Base-by-base conservation (phyloP, 371 early-diverging fungal genomes). In the Syncephalastrum contaminatum region DNA sequence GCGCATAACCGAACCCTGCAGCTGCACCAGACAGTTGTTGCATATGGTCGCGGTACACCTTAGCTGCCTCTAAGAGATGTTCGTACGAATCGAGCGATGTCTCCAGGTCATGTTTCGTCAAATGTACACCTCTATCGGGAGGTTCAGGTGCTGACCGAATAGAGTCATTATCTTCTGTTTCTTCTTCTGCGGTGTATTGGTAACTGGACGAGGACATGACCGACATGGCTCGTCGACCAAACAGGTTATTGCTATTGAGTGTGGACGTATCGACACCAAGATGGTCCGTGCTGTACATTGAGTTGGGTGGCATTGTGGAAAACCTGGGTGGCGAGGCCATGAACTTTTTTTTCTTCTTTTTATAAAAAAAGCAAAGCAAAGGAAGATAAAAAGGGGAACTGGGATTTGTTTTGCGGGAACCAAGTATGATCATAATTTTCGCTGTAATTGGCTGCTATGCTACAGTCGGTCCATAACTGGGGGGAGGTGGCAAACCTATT, bases 1-100 rank as follows among this genome's bases (percentile, higher is more conserved):
- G 69, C 13, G 78, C 69, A 51, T 71, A 68, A 4, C 81, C 81
- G 61, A 81, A 78, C 42, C 59, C 64, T 25, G 81, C 81, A 19
- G 78, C 75, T 13, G 81, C 75, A 43, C 64, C 63, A 30, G 81
- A 66, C 5, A 81, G 64, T 39, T 69, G 67, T 8, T 66, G 66
- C 70, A 78, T 66, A 62, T 76, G 73, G 25, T 76, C 69, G 14
- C 78, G 72, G 45, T 78, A 81, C 43, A 70, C 60, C 45, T 75
- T 66, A 6, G 81, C 81, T 19, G 72, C 62, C 18, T 65, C 57
- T 44, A 81, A 58, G 40, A 81, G 58, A 27, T 50, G 24, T 13
- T 66, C 59, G 45, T 68, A 64, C 27, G 65, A 40, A 36, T 64
- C 66, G 24, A 72, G 52, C 3, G 73, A 63, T 4, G 59, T 21